These are phyloP conservation scores for Monosporascus sp. DNA, from an alignment of 2,329 filamentous ascomycete species.

Conservation along the genomic window DNA sequence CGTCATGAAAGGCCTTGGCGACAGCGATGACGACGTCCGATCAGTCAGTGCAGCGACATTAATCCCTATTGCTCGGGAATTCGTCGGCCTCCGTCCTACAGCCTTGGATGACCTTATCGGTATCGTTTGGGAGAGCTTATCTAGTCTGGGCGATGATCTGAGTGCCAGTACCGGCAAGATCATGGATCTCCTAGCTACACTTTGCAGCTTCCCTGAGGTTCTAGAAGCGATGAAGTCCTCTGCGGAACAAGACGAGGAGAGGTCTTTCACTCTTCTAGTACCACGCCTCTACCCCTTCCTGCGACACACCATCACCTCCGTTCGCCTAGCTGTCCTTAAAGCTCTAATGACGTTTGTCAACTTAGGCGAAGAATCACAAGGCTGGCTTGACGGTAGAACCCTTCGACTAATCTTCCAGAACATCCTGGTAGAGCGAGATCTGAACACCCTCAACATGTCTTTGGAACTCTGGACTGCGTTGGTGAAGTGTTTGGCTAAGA, in stretches of 20 bases:
- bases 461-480: conserved; percentile 82
- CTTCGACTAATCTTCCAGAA: conserved; percentile 92
- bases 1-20: conserved; percentile 90
- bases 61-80: conserved; percentile 92
- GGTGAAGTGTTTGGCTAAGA: conserved; percentile 60
- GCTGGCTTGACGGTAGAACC: conserved; percentile 88
- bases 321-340: conserved; percentile 86
- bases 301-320: conserved; percentile 93
- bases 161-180: conserved; percentile 97
- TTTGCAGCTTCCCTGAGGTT: conserved; percentile 91
- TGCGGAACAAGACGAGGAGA: conserved; percentile 73
- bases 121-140: conserved; percentile 96
- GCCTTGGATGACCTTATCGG: conserved; percentile 79
- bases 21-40: conserved; percentile 90
- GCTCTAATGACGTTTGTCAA: conserved; percentile 89
- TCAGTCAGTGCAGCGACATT: conserved; percentile 96
- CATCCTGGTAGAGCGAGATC: conserved; percentile 85
- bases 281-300: conserved; percentile 94
- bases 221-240: conserved; percentile 90
- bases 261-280: conserved; percentile 88
- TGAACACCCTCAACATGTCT: conserved; percentile 74
- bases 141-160: conserved; percentile 92
- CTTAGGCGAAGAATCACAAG: conserved; percentile 75
- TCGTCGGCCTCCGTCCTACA: conserved; percentile 75
- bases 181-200: conserved; percentile 93